phyloP scores from a whole-genome alignment of 2,329 filamentous ascomycete genomes.

The Arthrobotrys sphaeroides region DNA sequence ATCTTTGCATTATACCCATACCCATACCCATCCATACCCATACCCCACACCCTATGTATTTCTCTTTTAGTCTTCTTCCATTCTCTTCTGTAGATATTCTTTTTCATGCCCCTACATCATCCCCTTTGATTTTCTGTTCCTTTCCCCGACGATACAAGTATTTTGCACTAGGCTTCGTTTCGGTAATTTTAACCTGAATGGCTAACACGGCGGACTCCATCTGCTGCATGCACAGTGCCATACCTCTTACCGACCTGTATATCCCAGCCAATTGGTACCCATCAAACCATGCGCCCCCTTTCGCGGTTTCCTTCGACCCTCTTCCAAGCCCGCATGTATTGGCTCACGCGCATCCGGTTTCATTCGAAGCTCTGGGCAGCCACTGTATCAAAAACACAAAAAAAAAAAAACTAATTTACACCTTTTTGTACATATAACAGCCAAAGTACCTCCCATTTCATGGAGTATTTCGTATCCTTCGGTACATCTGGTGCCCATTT shows the following conservation, averaged over 20 bases:
- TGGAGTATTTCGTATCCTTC: not conserved
- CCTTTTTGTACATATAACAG: slow-evolving; percentile 42
- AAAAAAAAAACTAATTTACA: slow-evolving; percentile 2
- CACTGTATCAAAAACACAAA: not conserved
- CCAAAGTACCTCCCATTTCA: not conserved
- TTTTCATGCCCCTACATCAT: not conserved
- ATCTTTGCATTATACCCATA: slow-evolving; percentile 51
- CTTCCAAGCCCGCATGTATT: slow-evolving; percentile 21
- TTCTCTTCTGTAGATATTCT: slow-evolving; percentile 52
- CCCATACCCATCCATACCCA: too few relatives aligned
- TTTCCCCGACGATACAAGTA: not conserved
- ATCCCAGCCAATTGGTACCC: slow-evolving; percentile 18
- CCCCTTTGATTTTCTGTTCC: not conserved
- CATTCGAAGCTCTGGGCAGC: not conserved
- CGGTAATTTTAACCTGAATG: slow-evolving; percentile 18
- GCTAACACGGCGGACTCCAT: slow-evolving; percentile 5
- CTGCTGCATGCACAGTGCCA: slow-evolving; percentile 19
- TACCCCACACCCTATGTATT: slow-evolving; percentile 41
- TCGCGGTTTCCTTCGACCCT: not conserved
- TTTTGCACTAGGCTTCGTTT: slow-evolving; percentile 18
- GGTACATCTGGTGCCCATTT: slow-evolving; percentile 23
- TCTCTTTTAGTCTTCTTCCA: slow-evolving; percentile 40
- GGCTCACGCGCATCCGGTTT: slow-evolving; percentile 4
- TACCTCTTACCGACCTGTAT: slow-evolving; percentile 8
- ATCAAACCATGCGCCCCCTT: slow-evolving; percentile 2